Evolutionary conservation across 75 land plant genomes (phyloP), one percentile per base, ranked within the genome.

Genomic region (Larix kaempferi): DNA sequence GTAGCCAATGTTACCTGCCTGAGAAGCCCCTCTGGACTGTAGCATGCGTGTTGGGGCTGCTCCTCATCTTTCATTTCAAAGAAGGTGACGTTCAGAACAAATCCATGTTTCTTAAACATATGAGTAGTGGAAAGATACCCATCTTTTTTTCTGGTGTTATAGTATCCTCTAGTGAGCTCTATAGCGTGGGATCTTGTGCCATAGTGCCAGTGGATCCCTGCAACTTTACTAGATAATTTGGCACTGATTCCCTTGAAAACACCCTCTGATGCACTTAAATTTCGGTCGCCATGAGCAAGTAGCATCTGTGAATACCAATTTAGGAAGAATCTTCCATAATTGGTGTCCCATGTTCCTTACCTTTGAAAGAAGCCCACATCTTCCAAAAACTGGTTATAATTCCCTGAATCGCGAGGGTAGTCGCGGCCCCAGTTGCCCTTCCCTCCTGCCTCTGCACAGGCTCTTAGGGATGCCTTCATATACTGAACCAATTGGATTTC

Each of bases 161-260:
- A 94, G 80, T 96, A 96, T 22, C 99, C 99, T 2, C 97, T 95
- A 15, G 97, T 96, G 57, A 96, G 82, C 77, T 96, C 99, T 11
- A 97, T 89, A 3, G 99, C 85, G 79, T 96, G 99, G 12, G 96
- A 91, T 54, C 95, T 78, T 7, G 92, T 77, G 33, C 80, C 84
- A 79, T 96, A 92, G 75, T 96, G 99, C 99, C 99, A 96, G 74
- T 96, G 99, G 55, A 96, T 96, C 5, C 99, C 99, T 1, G 98
- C 99, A 0, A 92, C 81, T 62, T 92, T 92, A 27, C 80, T 92
- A 12, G 88, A 88, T 22, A 85, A 74, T 7, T 73, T 82, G 13
- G 86, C 84, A 67, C 82, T 81, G 23, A 82, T 82, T 16, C 85
- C 80, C 17, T 78, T 69, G 75, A 92, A 49, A 92, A 79, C 29